Evolutionary conservation across 192 early-diverging fungal species (phyloP), one percentile per base, ranked within the genome.

Genomic region (Pilobolus umbonatus): DNA sequence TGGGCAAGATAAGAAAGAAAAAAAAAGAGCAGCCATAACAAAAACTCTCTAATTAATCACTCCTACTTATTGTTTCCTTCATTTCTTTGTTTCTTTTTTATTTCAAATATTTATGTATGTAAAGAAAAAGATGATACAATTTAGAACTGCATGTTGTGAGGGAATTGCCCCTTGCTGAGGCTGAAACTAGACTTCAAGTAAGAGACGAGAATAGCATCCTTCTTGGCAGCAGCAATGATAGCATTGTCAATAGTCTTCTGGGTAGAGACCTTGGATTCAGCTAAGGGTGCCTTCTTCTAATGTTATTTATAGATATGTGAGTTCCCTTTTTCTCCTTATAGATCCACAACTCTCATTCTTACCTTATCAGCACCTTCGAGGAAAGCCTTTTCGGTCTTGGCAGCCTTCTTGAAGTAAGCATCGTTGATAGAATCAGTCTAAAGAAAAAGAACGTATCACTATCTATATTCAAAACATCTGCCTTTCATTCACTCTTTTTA

Each of bases 81-180:
- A 19, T 25, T 47, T 47, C 22, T 25, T 25, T 11, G 21, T 25
- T 47, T 21, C 12, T 25, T 47, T 25, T 47, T 47, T 43, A 25
- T 47, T 19, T 4, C 11, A 1, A 47, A 25, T 19, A 25, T 47
- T 25, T 47, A 43, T 17, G 40, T 43, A 12, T 47, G 45, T 17
- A 24, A 24, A 47, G 26, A 47, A 47, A 47, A 47, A 25, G n/a
- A n/a, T n/a, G n/a, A n/a, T n/a, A n/a, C 46, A 57, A 57, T 40
- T 93, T 96, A 98, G 84, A 96, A 97, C 85, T 93, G 88, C 77
- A 99, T 76, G 61, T 78, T 69, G 84, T 99, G 97, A 66, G 95
- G 94, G 69, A 87, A 87, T 84, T 98, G 93, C 68, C 95, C 94
- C 85, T 95, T 96, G 82, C 85, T 74, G 55, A 99, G 86, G 40